Base-by-base conservation (phyloP, 208 protist species). In the Strigomonas culicis region DNA sequence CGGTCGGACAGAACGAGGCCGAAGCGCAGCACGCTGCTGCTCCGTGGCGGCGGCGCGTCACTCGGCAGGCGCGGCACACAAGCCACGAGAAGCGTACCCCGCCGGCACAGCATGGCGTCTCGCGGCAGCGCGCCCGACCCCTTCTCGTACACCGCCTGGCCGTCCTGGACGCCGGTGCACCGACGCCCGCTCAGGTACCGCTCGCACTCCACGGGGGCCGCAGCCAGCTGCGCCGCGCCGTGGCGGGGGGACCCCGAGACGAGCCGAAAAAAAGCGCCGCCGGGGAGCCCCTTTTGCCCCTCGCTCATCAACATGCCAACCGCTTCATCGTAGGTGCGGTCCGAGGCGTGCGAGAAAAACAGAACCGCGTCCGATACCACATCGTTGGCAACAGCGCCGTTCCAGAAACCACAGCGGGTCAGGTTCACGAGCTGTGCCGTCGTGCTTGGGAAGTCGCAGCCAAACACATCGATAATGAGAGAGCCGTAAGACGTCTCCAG, bases 401-500 rank as follows among this genome's bases (percentile, higher is more conserved):
- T 80, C 62, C 77, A 94, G 28, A 86, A 72, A 68, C 84, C 74
- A 39, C 68, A 77, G 1, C 84, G 82, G 59, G 76, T 82, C 7
- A 94, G 69, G 47, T 88, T 92, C n/a, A 84, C 32, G 22, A 92
- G 73, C 50, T 90, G 76, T 19, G 60, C 80, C 11, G 82, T 87
- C 22, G 82, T 66, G 13, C 51, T 62, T 1, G 88, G 82, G 50
- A 74, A 84, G 64, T 94, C 85, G 11, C 63, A 72, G 50, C 85
- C 88, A 56, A 75, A 81, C 17, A 94, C 56, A 66, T 90, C 88
- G 21, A 92, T 60, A 4, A 79, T 62, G 51, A 92, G 64, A 10
- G 80, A 51, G 21, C 88, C 88, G 19, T 77, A 21, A 0, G 85
- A 92, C 1, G 84, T 90, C 41, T 94, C 76, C n/a, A 94, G 63